Evolutionary conservation across 768 basidiomycete genomes (phyloP).

Genomic region (Russula compacta): DNA sequence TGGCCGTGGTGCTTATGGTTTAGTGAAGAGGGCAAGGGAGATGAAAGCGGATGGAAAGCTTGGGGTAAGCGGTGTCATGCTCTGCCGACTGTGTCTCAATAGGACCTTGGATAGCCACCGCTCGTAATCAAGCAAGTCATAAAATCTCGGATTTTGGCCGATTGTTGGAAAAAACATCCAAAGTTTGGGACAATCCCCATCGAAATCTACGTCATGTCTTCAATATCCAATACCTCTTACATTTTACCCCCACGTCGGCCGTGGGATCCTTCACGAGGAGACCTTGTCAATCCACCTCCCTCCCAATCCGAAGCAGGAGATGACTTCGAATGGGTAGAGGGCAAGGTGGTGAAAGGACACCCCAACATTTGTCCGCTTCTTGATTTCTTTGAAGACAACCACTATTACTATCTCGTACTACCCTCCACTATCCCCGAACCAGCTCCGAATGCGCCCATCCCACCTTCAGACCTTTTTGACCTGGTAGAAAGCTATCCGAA

Average conservation of each 20-base stretch:
- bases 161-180: slow-evolving; percentile 99
- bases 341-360: slow-evolving; percentile 72
- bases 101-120: slow-evolving; percentile 50
- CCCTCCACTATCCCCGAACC: slow-evolving; percentile 64
- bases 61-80: slow-evolving; percentile 53
- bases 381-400: slow-evolving; percentile 94
- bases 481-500: slow-evolving; percentile 83
- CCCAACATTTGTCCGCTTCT: slow-evolving; percentile 91
- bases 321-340: slow-evolving; percentile 54
- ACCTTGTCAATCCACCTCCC: slow-evolving; percentile 7
- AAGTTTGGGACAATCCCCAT: slow-evolving; percentile 94
- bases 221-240: slow-evolving; percentile 75
- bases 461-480: slow-evolving; percentile 86
- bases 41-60: slow-evolving; percentile 61
- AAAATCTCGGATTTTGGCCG: slow-evolving; percentile 95
- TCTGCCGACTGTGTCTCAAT: slow-evolving; percentile 10
- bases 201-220: slow-evolving; percentile 92
- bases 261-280: slow-evolving; percentile 67
- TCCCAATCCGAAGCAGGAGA: slow-evolving; percentile 17
- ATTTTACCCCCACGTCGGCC: slow-evolving; percentile 69
- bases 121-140: slow-evolving; percentile 97
- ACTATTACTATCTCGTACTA: slow-evolving; percentile 92
- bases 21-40: slow-evolving; percentile 86
- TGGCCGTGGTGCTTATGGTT: slow-evolving; percentile 89
- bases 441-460: slow-evolving; percentile 40